phyloP scores from a whole-genome alignment of 495 filamentous ascomycete species.

The Xylaria flabelliformis region DNA sequence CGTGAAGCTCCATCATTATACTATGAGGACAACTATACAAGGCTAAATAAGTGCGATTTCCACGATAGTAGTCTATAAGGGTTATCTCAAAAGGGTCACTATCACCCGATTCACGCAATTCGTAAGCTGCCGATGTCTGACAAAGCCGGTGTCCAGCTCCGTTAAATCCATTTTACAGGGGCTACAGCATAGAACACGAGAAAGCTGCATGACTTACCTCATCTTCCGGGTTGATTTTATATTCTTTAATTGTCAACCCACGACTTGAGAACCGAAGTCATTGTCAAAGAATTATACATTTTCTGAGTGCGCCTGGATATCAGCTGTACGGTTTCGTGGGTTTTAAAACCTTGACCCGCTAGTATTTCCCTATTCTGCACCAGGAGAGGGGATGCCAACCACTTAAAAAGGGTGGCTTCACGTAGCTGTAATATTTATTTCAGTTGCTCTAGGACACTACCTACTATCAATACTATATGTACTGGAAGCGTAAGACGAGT shows the following conservation, averaged over 20 bases:
- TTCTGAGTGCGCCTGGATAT: neutral
- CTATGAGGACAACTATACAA: neutral
- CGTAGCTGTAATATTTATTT: neutral
- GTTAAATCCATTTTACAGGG: constrained; percentile 34
- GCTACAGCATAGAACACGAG: neutral
- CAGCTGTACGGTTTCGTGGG: neutral
- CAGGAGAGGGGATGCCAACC: neutral
- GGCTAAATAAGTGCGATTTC: neutral
- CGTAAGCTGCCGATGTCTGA: neutral
- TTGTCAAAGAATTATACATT: neutral
- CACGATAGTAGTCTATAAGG: neutral
- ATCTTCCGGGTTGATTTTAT: neutral
- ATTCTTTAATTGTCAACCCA: neutral
- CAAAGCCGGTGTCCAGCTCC: constrained; percentile 16
- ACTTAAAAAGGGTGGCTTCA: too few species aligned
- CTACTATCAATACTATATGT: neutral
- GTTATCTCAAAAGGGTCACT: neutral
- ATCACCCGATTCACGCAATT: neutral
- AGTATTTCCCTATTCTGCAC: constrained; percentile 4
- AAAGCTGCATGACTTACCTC: constrained; percentile 12
- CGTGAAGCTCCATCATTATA: neutral
- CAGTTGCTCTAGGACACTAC: neutral
- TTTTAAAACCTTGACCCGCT: neutral
- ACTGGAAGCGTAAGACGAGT: neutral
- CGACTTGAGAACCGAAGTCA: neutral